A percentile compares a stretch with the other conserved stretches of the same genome.
phyloP scores from a whole-genome alignment of 1,139 yeast genomes.

The Insectozyma bohioensis region DNA sequence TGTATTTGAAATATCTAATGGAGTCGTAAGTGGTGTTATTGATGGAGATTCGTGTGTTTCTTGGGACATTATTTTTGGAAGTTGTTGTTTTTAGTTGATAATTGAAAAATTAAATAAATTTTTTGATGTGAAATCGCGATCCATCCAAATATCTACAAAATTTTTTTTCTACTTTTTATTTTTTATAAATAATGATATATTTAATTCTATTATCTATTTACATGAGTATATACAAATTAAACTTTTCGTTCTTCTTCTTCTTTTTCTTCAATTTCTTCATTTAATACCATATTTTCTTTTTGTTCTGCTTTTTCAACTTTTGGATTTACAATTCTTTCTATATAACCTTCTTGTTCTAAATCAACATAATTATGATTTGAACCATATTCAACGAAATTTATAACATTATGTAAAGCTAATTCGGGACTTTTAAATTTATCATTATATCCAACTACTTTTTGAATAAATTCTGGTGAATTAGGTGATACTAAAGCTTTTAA shows the following conservation, averaged over 20 bases:
- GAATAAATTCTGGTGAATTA: slow-evolving; percentile 67
- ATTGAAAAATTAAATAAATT: slow-evolving; percentile 1
- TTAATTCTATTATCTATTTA: slow-evolving; percentile 2
- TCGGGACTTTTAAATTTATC: slow-evolving; percentile 76
- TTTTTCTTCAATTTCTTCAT: slow-evolving; percentile 2
- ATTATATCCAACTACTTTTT: slow-evolving; percentile 65
- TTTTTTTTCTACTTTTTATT: no score
- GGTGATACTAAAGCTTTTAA: slow-evolving; percentile 75
- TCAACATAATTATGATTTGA: slow-evolving; percentile 41
- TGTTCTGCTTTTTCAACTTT: slow-evolving; percentile 13
- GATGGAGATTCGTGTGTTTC: slow-evolving; percentile 1
- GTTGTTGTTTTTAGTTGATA: not conserved
- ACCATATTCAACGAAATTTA: slow-evolving; percentile 77
- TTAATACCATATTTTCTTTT: no score
- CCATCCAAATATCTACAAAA: slow-evolving; percentile 2
- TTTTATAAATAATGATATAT: no score
- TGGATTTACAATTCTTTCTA: slow-evolving; percentile 47
- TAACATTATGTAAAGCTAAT: slow-evolving; percentile 68
- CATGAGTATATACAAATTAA: not conserved
- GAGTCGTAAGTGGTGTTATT: slow-evolving; percentile 1
- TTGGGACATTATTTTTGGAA: slow-evolving; percentile 5
- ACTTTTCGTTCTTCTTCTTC: slow-evolving; percentile 2
- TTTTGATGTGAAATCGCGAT: not conserved
- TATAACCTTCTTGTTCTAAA: slow-evolving; percentile 35
- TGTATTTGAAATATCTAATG: not conserved